Base-by-base conservation (phyloP, 2,329 filamentous ascomycete species). In the Cercospora sp. region DNA sequence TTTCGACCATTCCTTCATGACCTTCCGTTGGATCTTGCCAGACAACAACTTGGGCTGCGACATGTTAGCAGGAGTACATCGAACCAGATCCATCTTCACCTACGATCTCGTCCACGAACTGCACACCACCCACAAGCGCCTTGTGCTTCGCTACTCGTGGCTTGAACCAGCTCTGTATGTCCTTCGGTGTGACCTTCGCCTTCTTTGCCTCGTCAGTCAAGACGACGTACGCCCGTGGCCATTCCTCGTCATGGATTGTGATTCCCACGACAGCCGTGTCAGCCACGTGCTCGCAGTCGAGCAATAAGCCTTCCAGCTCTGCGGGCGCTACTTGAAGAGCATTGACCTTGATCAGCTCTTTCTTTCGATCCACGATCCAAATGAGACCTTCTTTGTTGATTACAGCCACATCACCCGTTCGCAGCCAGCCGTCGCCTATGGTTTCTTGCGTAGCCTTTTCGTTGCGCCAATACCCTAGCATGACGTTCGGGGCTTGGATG, bases 11-110 rank as follows among this genome's bases (percentile, higher is more conserved):
- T 87, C 84, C 71, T 83, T 82, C 79, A 88, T 79, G 5, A 83
- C 75, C 72, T 87, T 87, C 60, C 86, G 79, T 75, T 85, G 81
- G 61, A 88, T 87, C 80, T 88, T 89, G 8, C 86, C 86, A 67
- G 83, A 85, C 12, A 84, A 82, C 57, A 87, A 77, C 75, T 87
- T 87, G 0, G 86, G 86, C 63, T 73, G 48, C 28, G 16, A 8
- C n/a, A 16, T 13, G 62, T 68, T 42, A 69, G 63, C 26, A 63
- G 12, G 26, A n/a, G 3, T 9, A 10, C n/a, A 51, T 20, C 20
- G 26, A 16, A 33, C 12, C 26, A 13, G 6, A 2, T 23, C 16
- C 16, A 23, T 5, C 12, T 5, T 28, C 53, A 70, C 71, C 70
- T 53, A 73, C 71, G 58, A 88, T 83, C 69, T 85, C 84, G 60